phyloP scores from a whole-genome alignment of 2,329 filamentous ascomycete species.

The Xylariomycetidae sp. region DNA sequence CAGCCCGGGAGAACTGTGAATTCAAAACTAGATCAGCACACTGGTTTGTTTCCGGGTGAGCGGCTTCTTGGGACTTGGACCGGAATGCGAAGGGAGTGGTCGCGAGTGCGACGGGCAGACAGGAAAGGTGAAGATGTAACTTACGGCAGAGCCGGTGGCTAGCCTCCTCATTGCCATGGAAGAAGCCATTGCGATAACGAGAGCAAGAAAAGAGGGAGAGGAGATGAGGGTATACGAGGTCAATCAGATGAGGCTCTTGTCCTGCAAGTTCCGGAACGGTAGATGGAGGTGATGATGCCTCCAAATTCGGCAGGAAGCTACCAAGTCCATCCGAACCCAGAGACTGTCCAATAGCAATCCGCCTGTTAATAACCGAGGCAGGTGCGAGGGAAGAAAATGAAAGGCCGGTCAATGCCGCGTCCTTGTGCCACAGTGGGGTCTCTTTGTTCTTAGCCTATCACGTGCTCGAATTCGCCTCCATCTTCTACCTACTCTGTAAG shows the following conservation, averaged over 20 bases:
- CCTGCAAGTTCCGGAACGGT: constrained; percentile 25
- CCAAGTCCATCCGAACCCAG: no score
- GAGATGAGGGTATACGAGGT: constrained; percentile 11
- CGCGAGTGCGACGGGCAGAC: constrained; percentile 12
- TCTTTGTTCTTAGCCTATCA: no score
- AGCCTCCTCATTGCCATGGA: constrained; percentile 62
- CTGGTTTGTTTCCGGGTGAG: no score
- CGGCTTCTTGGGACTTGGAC: no score
- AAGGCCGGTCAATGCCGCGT: no score
- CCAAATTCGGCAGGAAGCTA: no score
- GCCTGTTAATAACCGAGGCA: constrained; percentile 29
- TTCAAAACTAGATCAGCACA: constrained; percentile 1
- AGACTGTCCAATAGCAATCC: constrained; percentile 22
- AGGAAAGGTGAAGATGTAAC: constrained; percentile 25
- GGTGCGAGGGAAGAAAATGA: constrained; percentile 25
- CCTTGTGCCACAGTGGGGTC: no score
- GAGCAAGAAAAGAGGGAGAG: constrained; percentile 10
- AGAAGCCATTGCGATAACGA: constrained; percentile 46
- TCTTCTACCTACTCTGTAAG: no score
- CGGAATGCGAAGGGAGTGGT: constrained; percentile 11
- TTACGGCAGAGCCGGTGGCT: constrained; percentile 50
- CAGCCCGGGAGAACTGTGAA: constrained; percentile 56
- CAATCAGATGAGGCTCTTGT: constrained; percentile 23
- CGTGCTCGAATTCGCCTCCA: no score
- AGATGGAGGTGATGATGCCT: constrained; percentile 27